Conservation (phyloP, 441 rosid genomes). For the Breynia disticha region DNA sequence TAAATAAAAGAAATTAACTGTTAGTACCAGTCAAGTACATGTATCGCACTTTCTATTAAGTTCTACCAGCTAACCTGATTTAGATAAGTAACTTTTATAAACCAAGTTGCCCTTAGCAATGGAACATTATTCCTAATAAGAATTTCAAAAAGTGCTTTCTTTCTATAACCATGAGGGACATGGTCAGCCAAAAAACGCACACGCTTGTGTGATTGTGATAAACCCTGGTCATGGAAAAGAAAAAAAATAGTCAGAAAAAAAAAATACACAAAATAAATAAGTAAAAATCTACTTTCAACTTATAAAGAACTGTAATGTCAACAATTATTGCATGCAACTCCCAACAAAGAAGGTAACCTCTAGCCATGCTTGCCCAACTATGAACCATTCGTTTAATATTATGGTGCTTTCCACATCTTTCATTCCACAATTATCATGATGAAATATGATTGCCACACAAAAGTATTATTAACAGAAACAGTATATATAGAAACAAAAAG, state of each 20-base stretch:
- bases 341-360: too few relatives aligned
- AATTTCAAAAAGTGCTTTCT: constrained; percentile 75
- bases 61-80: constrained; percentile 60
- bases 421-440: too few relatives aligned
- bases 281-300: too few relatives aligned
- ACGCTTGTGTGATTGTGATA: constrained; percentile 87
- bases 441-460: too few relatives aligned
- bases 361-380: too few relatives aligned
- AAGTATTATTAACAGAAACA: too few relatives aligned
- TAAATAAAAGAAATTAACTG: constrained; percentile 9
- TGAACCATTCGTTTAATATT: too few relatives aligned
- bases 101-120: constrained; percentile 95
- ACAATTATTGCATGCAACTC: too few relatives aligned
- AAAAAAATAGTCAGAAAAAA: constrained; percentile 1
- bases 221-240: constrained; percentile 45
- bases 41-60: not conserved
- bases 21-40: too few relatives aligned
- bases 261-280: not conserved
- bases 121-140: constrained; percentile 96
- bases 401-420: too few relatives aligned
- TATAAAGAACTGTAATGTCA: too few relatives aligned
- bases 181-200: constrained; percentile 83
- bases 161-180: constrained; percentile 78
- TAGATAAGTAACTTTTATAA: constrained; percentile 89
- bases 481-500: too few relatives aligned